Base-by-base conservation (phyloP, 805 yeast species). In the Candida nonsorbophila region DNA sequence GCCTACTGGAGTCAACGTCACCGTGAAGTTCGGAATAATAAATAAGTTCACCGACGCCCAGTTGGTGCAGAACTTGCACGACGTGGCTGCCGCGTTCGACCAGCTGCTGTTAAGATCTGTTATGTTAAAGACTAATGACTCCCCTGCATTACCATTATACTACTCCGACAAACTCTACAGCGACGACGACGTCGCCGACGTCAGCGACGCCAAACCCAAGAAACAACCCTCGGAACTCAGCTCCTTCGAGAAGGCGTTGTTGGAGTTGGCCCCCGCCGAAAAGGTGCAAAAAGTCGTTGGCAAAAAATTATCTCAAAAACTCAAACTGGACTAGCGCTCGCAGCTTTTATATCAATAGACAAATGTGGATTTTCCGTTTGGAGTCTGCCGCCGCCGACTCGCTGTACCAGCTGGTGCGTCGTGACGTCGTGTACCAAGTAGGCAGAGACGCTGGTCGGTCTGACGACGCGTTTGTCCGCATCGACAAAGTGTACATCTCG, bases 111-210 rank as follows among this genome's bases (percentile, higher is more conserved):
- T 74, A 50, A 81, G 77, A 57, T 72, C 73, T 21, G 61, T 80
- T 19, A 74, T 72, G 47, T 52, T 84, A 37, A 86, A 86, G 62
- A 69, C 90, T 8, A 61, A 67, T 33, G 55, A 58, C 23, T 84
- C 95, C 13, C 95, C 96, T 13, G 74, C 88, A 6, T 64, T 92
- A 45, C 97, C 99, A 25, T 65, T 92, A 36, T 92, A 67, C 58
- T 74, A 79, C 49, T 66, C 81, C 25, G 79, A 81, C 17, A 68
- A 66, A 40, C 50, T 79, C 29, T 70, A 56, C 49, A 45, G 51
- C 20, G 78, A 72, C 14, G 61, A 58, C 22, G 84, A 79, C 45
- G 53, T 58, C 6, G 58, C 54, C 8, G 64, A 53, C 12, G 42
- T 47, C 14, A 39, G 28, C 5, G 47, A 46, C 16, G 40, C 49